Evolutionary conservation across 768 basidiomycete species (phyloP), one percentile per base, ranked within the genome.

Genomic region (Lactarius deliciosus): DNA sequence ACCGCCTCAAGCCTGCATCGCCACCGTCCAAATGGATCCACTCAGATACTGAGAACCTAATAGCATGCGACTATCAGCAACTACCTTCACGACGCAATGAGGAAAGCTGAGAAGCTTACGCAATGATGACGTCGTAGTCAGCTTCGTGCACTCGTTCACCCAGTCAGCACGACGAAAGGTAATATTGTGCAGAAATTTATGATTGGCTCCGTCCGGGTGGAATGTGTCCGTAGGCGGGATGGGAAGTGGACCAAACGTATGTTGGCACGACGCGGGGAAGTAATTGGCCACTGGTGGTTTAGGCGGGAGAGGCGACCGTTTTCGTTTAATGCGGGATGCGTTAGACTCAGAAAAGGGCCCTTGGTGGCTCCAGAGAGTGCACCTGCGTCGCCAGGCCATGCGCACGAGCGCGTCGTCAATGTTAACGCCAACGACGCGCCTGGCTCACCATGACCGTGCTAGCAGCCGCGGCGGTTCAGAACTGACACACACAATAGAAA

Each of bases 21-120:
- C 90, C 89, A 15, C 81, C 79, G 69, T 94, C 87, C 13, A 96
- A 79, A 75, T 96, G 94, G 36, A 96, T 92, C 94, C 94, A 96
- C 76, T 95, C 96, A 0, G 93, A 86, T 54, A 96, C 77, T 0
- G 94, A 96, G 70, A 96, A 86, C 1, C 92, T 94, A 40, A 53
- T 5, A 50, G 22, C n/a, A 15, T 22, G 47, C 13, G 13, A 25
- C 50, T 15, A 50, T 50, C 22, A 50, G 45, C 22, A 25, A n/a
- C 10, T 1, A 45, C 43, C 32, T 34, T 8, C 9, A 25, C 22
- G 8, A 57, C 22, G 9, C 4, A 16, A 36, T 13, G 18, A 5
- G 50, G 20, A 8, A 6, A 47, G 20, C 30, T 25, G 3, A 59
- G 40, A 54, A 22, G 76, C 89, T 69, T 72, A 95, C 94, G 87